A percentile compares a stretch with the other conserved stretches of the same genome.
These are phyloP conservation scores for Penicillium sp. DNA, from an alignment of 2,329 filamentous ascomycete genomes.

Conservation along the genomic window DNA sequence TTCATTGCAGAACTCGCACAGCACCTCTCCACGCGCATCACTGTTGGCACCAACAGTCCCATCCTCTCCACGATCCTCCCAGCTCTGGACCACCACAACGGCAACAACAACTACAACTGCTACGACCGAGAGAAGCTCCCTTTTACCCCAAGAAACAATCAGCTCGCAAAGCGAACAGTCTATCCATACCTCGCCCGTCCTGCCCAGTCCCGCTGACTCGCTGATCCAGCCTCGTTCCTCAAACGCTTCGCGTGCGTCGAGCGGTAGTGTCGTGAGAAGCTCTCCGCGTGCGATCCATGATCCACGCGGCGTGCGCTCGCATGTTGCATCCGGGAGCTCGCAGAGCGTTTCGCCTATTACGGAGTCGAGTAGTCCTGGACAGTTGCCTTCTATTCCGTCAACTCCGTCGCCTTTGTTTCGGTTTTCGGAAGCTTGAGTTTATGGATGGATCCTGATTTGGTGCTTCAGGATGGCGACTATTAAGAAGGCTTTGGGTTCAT, in stretches of 20 bases:
- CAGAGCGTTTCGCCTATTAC: not conserved
- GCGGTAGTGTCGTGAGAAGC: not conserved
- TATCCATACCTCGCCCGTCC: not conserved
- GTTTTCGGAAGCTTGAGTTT: conserved; percentile 5
- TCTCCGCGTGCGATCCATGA: conserved; percentile 1
- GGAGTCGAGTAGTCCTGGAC: not conserved
- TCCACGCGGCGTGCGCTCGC: not conserved
- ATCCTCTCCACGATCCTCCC: conserved; percentile 10
- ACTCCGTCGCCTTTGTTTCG: conserved; percentile 5
- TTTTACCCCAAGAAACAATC: not conserved
- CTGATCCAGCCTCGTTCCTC: conserved; percentile 1
- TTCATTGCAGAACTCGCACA: not conserved
- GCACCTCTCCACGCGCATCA: conserved; percentile 1
- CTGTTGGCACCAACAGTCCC: not conserved
- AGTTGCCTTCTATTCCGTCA: not conserved
- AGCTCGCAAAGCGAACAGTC: not conserved
- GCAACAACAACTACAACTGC: not conserved
- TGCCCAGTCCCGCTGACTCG: not conserved
- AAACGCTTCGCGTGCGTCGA: conserved; percentile 6
- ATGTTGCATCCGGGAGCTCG: not conserved
- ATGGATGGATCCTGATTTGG: not conserved
- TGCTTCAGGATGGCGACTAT: not conserved
- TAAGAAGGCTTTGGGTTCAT: not conserved
- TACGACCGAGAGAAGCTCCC: not conserved
- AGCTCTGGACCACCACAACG: conserved; percentile 11